A percentile compares a stretch with the other conserved stretches of the same genome.
phyloP scores from a whole-genome alignment of 805 yeast genomes.

The Saccharomycopsis sp. region DNA sequence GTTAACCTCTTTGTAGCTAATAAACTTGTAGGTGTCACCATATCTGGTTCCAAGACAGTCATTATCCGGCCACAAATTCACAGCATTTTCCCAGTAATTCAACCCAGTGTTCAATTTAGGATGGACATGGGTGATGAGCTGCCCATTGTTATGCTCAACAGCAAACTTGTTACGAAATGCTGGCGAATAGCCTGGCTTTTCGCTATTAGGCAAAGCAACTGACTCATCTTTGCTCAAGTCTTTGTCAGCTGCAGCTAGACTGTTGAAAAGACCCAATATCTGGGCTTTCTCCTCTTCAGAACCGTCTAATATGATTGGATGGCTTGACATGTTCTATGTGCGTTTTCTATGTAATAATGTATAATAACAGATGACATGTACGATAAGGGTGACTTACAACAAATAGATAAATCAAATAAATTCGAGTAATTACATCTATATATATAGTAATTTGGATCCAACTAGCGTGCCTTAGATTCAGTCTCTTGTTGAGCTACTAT shows the following conservation, averaged over 20 bases:
- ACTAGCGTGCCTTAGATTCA: too few species aligned
- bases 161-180: constrained; percentile 35
- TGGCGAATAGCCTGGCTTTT: constrained; percentile 38
- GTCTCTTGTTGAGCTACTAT: neutral
- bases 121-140: constrained; percentile 34
- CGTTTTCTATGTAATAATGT: too few species aligned
- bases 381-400: too few species aligned
- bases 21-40: constrained; percentile 25
- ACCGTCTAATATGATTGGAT: neutral
- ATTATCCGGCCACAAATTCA: constrained; percentile 30
- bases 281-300: neutral
- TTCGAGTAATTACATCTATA: too few species aligned
- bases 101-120: constrained; percentile 40
- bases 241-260: neutral
- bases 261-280: neutral
- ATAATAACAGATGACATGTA: too few species aligned
- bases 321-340: neutral
- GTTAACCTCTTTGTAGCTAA: constrained; percentile 29
- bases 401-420: too few species aligned
- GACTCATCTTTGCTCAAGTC: constrained; percentile 19
- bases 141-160: constrained; percentile 21
- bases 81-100: constrained; percentile 39
- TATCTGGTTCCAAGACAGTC: constrained; percentile 39
- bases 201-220: constrained; percentile 32
- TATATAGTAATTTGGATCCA: too few species aligned